Percentiles rank a stretch among this genome's conserved stretches.
Evolutionary conservation across 805 yeast genomes (phyloP).

Genomic region (Candida piceae): DNA sequence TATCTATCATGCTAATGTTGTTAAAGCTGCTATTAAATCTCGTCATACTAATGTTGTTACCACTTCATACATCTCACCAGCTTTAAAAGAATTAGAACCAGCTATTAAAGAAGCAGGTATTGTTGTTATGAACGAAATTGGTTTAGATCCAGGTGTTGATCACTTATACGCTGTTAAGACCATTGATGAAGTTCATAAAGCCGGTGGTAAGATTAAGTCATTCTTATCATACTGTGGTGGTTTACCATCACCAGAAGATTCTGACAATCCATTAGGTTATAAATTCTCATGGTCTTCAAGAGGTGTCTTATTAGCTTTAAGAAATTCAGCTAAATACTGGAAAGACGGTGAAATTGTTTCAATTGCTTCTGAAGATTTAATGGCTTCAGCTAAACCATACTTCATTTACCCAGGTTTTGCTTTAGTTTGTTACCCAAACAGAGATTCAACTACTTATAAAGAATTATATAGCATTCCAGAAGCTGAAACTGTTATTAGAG

Average conservation of each 20-base stretch:
- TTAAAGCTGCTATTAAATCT: constrained; percentile 84
- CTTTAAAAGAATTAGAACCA: constrained; percentile 78
- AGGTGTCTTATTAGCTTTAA: constrained; percentile 92
- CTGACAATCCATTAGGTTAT: constrained; percentile 97
- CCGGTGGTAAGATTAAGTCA: constrained; percentile 87
- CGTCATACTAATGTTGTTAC: constrained; percentile 86
- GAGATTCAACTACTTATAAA: constrained; percentile 93
- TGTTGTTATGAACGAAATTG: constrained; percentile 97
- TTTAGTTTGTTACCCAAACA: constrained; percentile 93
- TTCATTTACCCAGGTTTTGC: constrained; percentile 94
- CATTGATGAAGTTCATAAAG: constrained; percentile 90
- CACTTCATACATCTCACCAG: constrained; percentile 95
- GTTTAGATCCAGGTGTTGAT: constrained; percentile 98
- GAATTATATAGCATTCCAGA: constrained; percentile 93
- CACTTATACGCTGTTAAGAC: constrained; percentile 98
- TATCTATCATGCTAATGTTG: constrained; percentile 89
- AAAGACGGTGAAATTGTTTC: constrained; percentile 77
- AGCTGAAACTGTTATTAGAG: constrained; percentile 95
- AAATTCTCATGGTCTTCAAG: constrained; percentile 99
- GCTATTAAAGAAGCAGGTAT: constrained; percentile 92
- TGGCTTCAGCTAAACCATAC: constrained; percentile 94
- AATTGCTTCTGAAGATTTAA: constrained; percentile 82
- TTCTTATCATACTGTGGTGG: constrained; percentile 99
- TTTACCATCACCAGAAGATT: constrained; percentile 95
- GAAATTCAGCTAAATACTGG: constrained; percentile 90